phyloP scores from a whole-genome alignment of 1,284 basidiomycete species.

The Cryptococcus neoformans region DNA sequence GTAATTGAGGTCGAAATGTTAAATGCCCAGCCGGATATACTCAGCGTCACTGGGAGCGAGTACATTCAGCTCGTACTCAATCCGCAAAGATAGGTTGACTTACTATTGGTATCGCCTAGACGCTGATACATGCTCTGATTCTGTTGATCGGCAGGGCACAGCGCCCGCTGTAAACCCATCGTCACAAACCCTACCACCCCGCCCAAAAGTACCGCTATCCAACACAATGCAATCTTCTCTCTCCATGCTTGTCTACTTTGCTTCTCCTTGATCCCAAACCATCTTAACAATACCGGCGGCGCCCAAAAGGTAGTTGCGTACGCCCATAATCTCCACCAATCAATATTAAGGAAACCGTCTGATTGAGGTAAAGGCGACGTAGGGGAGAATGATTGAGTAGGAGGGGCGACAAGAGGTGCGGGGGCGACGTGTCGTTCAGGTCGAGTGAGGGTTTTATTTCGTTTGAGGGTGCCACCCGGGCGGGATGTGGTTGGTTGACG shows the following conservation, averaged over 20 bases:
- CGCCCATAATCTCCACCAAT: conserved; percentile 79
- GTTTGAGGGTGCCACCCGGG: conserved; percentile 41
- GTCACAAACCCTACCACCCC: conserved; percentile 85
- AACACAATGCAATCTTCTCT: conserved; percentile 93
- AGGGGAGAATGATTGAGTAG: conserved; percentile 47
- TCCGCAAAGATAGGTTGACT: conserved; percentile 12
- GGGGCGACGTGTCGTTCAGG: conserved; percentile 93
- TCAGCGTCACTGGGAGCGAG: conserved; percentile 58
- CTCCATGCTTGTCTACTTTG: conserved; percentile 88
- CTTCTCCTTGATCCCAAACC: conserved; percentile 74
- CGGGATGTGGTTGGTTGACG: conserved; percentile 22
- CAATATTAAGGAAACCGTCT: conserved; percentile 48
- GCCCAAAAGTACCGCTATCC: conserved; percentile 76
- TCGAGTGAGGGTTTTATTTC: conserved; percentile 91
- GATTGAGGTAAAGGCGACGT: conserved; percentile 7
- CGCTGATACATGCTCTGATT: conserved; percentile 23
- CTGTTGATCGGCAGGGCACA: conserved; percentile 65
- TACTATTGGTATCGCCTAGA: conserved; percentile 37
- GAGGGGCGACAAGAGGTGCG: conserved; percentile 85
- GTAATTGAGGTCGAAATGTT: conserved; percentile 65
- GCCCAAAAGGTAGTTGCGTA: conserved; percentile 87
- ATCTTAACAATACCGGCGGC: conserved; percentile 67
- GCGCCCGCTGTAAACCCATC: conserved; percentile 86
- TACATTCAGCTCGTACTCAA: neutral
- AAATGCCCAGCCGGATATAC: conserved; percentile 73